Base-by-base conservation (phyloP, 352 stramenopile species). In the Pythium folliculosum region DNA sequence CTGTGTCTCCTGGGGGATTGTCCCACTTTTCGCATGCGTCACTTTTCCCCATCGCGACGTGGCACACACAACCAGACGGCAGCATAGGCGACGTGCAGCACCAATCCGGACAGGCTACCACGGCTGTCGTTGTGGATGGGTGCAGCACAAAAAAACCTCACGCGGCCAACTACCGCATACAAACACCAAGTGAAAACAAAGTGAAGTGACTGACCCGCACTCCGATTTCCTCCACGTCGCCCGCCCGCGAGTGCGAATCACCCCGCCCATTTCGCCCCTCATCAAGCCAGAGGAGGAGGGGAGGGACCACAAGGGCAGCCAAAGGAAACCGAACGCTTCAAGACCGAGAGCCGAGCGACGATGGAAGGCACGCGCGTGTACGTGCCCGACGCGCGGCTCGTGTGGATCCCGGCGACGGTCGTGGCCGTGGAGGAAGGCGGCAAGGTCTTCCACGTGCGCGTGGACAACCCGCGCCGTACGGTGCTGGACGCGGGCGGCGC, bases 341-440 rank as follows among this genome's bases (percentile, higher is more conserved):
- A 63, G 32, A 37, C 9, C n/a, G n/a, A 23, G n/a, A 23, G n/a
- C 17, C 5, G n/a, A 14, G 19, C 21, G 44, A 50, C 5, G 17
- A 94, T 95, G 84, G 86, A 94, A 75, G 86, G 86, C 27, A 88
- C 80, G 56, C 80, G 80, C 66, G 85, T 94, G 64, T 96, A 90
- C 69, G 79, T 96, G 22, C 88, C 88, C 23, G 85, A 96, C 65
- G 81, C 89, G 54, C 81, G 78, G 69, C 74, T 90, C 55, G 77
- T 94, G 57, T 96, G 88, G 88, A 70, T 92, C 52, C 86, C 88
- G 0, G 88, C 86, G 59, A 94, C 84, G 3, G 84, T 96, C 58
- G 66, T 90, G 32, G 76, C 75, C 19, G 82, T 92, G 47, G 83
- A 92, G 49, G 69, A 64, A 17, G 71, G 58, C 25, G 83, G 84